Evolutionary conservation across 2,329 filamentous ascomycete genomes (phyloP).

Genomic region (Teratosphaeria epicoccoides): DNA sequence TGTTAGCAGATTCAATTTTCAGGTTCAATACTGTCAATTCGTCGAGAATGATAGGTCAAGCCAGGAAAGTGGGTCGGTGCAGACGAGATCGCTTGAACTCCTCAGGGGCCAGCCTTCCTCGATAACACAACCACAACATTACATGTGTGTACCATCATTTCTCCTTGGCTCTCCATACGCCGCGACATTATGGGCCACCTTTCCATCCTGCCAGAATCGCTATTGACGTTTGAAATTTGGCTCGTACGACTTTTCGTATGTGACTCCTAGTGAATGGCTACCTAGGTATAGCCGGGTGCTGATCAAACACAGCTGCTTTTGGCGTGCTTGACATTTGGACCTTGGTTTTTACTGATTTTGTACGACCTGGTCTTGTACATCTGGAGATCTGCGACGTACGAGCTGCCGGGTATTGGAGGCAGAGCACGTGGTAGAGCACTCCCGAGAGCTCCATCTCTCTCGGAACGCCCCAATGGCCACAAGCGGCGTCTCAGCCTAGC

Average conservation of each 20-base stretch:
- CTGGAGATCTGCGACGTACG: constrained; percentile 47
- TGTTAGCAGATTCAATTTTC: no score
- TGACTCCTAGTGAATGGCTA: constrained; percentile 4
- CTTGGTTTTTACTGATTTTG: constrained; percentile 51
- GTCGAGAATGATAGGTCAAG: no score
- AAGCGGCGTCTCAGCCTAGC: constrained; percentile 34
- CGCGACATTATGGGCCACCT: constrained; percentile 48
- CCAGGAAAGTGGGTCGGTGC: no score
- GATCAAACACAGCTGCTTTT: constrained; percentile 44
- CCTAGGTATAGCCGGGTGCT: constrained; percentile 3
- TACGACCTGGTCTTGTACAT: constrained; percentile 56
- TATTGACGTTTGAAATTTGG: constrained; percentile 52
- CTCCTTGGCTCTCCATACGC: no score
- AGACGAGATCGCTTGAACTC: no score
- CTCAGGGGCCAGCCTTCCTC: no score
- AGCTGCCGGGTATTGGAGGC: constrained; percentile 51
- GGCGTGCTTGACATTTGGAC: constrained; percentile 49
- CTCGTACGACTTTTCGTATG: constrained; percentile 52
- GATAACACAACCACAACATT: no score
- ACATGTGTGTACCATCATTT: no score
- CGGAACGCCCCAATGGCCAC: constrained; percentile 44
- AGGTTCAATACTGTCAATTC: no score
- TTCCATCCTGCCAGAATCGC: constrained; percentile 51
- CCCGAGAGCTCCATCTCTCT: constrained; percentile 52
- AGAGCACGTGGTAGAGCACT: constrained; percentile 48